Evolutionary conservation across 805 yeast species (phyloP).

Genomic region (Lachancea cidri): DNA sequence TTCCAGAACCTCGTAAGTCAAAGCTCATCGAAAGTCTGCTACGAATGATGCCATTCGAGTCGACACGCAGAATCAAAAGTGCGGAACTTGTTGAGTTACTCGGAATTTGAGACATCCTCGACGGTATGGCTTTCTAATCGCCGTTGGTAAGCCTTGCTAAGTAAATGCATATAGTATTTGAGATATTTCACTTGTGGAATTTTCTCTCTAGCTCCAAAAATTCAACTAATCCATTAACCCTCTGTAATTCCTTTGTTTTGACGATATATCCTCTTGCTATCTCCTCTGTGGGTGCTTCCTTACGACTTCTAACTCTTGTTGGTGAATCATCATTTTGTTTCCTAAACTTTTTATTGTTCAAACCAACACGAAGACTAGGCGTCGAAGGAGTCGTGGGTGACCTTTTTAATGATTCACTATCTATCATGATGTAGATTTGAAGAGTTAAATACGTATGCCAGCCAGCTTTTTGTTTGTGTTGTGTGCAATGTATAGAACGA

Average conservation of each 20-base stretch:
- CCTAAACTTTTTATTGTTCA: conserved; percentile 7
- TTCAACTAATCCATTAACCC: conserved; percentile 17
- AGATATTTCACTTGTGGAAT: background rate
- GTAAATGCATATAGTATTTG: too few species aligned
- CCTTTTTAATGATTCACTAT: conserved; percentile 14
- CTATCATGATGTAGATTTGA: conserved; percentile 3
- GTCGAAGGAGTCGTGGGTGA: conserved; percentile 16
- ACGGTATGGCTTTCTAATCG: too few species aligned
- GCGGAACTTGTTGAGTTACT: conserved; percentile 25
- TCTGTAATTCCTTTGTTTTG: conserved; percentile 16
- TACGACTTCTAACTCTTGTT: conserved; percentile 8
- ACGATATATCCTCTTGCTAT: conserved; percentile 16
- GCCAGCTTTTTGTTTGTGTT: too few species aligned
- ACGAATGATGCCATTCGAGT: conserved; percentile 42
- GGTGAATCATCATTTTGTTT: conserved; percentile 14
- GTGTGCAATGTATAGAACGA: too few species aligned
- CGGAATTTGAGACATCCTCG: background rate
- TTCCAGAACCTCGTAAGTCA: conserved; percentile 10
- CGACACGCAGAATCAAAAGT: conserved; percentile 44
- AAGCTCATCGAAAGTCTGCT: conserved; percentile 34
- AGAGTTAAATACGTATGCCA: too few species aligned
- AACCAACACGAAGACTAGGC: conserved; percentile 9
- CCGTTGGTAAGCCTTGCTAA: too few species aligned
- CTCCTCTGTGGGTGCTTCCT: conserved; percentile 6
- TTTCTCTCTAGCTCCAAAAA: conserved; percentile 23